Conservation (phyloP, 345 rosid species). For the Eucalyptus regnans region DNA sequence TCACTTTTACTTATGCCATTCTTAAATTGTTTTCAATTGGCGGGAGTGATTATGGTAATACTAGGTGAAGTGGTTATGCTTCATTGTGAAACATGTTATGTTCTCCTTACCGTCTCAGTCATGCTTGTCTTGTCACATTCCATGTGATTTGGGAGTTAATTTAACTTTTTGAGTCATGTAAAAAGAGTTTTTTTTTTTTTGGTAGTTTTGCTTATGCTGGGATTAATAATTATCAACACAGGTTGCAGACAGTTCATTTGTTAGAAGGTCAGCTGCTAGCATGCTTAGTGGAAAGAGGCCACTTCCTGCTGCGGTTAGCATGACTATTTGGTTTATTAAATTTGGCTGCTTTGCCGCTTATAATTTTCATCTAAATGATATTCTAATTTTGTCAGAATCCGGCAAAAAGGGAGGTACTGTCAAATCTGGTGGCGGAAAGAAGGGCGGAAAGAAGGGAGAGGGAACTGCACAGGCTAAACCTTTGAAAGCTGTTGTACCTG, state of each 20-base stretch:
- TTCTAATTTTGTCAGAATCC: constrained; percentile 30
- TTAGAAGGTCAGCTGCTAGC: constrained; percentile 91
- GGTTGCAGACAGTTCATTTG: constrained; percentile 57
- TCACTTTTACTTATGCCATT: not conserved
- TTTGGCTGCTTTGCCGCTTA: not conserved
- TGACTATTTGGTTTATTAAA: not conserved
- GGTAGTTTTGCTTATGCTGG: not conserved
- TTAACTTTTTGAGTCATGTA: not conserved
- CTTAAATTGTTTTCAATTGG: not conserved
- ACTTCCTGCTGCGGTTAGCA: constrained; percentile 56
- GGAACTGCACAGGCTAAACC: constrained; percentile 59
- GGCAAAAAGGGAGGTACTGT: constrained; percentile 53
- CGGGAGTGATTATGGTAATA: not conserved
- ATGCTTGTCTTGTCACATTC: not conserved
- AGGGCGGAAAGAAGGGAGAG: constrained; percentile 66
- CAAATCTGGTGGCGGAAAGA: constrained; percentile 57
- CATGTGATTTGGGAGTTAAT: not conserved
- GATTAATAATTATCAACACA: constrained; percentile 13
- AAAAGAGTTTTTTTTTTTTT: not conserved
- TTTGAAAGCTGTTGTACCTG: constrained; percentile 50
- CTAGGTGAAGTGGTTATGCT: not conserved
- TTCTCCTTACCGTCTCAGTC: not conserved
- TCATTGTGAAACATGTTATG: not conserved
- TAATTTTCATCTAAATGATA: not conserved
- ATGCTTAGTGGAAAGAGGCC: constrained; percentile 93